Evolutionary conservation across 2,329 filamentous ascomycete species (phyloP), one percentile per base, ranked within the genome.

Genomic region (Trichoderma simmonsii): DNA sequence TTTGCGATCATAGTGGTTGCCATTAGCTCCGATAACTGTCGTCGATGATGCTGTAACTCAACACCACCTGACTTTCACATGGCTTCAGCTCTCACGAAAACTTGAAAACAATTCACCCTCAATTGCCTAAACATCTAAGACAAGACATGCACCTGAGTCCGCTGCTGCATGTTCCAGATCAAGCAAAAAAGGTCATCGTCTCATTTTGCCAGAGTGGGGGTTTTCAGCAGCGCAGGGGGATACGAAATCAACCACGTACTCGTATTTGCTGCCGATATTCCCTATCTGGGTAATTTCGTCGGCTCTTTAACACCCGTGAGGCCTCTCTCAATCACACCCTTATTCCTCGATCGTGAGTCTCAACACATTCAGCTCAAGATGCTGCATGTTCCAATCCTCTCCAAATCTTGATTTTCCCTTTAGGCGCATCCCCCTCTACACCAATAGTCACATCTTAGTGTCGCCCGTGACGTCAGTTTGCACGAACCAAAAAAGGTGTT

Each of bases 331-430:
- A 21, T 30, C 28, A 30, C 43, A 12, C n/a, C n/a, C 43, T 51
- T 3, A 4, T 28, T 36, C 28, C 0, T 1, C 7, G 7, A 39
- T 60, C 57, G 28, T 60, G 28, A 60, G 28, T 32, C 14, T 5
- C 15, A 32, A n/a, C 1, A 0, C 6, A 6, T 5, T 43, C 11
- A 36, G 21, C 21, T 11, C 26, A 26, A 65, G 21, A 24, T 11
- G 34, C 66, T 69, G 54, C 56, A 48, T 69, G 56, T 69, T 69
- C 56, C 66, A 51, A 34, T 18, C 2, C 34, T 0, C 56, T 30
- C 36, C 14, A 61, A 69, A 69, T 69, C 66, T 61, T 69, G 56
- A 61, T 69, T 69, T 61, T n/a, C 18, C 39, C 30, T 12, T 26
- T 56, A 4, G 28, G 21, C 24, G 24, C 30, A 61, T n/a, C 32